These are phyloP conservation scores for rapeseed (Brassica napus) DNA, from an alignment of 345 rosid genomes.

Conservation along the genomic window DNA sequence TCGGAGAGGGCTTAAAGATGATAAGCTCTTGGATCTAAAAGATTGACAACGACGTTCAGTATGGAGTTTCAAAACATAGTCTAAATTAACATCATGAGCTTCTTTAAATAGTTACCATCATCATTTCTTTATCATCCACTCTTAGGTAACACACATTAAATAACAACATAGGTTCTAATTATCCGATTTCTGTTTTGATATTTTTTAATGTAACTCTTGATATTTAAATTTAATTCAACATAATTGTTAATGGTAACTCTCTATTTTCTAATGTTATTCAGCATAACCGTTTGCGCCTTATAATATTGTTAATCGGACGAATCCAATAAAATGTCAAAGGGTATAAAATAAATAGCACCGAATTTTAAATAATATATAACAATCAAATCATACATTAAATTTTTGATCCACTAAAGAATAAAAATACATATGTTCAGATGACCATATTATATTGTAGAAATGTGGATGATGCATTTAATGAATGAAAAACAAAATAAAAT, in stretches of 20 bases:
- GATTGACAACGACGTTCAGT: neutral
- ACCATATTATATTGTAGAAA: neutral
- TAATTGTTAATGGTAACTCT: neutral
- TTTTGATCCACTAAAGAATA: neutral
- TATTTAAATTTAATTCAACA: neutral
- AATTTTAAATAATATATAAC: neutral
- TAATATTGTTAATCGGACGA: neutral
- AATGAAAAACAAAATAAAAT: too few species aligned
- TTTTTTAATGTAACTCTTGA: neutral
- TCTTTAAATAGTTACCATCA: neutral
- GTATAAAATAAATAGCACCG: neutral
- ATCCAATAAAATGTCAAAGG: neutral
- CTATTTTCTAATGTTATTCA: neutral
- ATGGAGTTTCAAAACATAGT: neutral
- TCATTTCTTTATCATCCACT: neutral
- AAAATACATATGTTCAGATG: neutral
- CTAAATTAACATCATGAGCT: neutral
- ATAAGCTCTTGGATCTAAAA: too few species aligned
- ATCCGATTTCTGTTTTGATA: neutral
- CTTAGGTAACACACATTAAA: neutral
- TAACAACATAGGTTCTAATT: neutral
- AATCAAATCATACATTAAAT: neutral
- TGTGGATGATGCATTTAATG: neutral
- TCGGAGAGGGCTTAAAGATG: too few species aligned
- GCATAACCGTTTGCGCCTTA: neutral